Evolutionary conservation across 208 protist genomes (phyloP).

Genomic region (Leishmania lainsoni): DNA sequence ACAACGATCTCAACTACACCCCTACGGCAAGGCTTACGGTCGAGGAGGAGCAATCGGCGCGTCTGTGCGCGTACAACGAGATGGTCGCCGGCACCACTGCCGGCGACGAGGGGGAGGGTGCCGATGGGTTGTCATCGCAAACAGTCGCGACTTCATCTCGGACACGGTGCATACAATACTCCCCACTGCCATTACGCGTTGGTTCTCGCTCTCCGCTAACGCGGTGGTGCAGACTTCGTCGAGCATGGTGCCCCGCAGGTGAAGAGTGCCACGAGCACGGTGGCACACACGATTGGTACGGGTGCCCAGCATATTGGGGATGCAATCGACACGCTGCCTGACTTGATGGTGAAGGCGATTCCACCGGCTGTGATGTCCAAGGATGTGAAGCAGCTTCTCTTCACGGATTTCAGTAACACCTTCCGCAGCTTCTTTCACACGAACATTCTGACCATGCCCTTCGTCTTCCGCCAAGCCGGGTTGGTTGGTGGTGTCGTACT

Average conservation of each 20-base stretch:
- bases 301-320: slow-evolving; percentile 31
- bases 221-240: slow-evolving; percentile 19
- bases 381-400: slow-evolving; percentile 53
- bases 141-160: slow-evolving; percentile 26
- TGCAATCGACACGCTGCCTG: slow-evolving; percentile 43
- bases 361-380: slow-evolving; percentile 42
- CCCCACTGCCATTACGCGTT: slow-evolving; percentile 11
- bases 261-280: slow-evolving; percentile 17
- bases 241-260: slow-evolving; percentile 23
- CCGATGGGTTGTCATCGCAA: not conserved
- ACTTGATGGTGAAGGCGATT: slow-evolving; percentile 41
- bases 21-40: slow-evolving; percentile 23
- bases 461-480: slow-evolving; percentile 52
- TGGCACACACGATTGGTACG: slow-evolving; percentile 19
- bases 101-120: not conserved
- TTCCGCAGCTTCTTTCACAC: slow-evolving; percentile 61
- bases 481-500: slow-evolving; percentile 56
- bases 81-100: slow-evolving; percentile 2
- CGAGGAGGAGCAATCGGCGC: slow-evolving; percentile 47
- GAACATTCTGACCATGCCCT: slow-evolving; percentile 61
- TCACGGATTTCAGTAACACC: slow-evolving; percentile 56
- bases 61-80: slow-evolving; percentile 41
- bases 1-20: not conserved
- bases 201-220: slow-evolving; percentile 16
- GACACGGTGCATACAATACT: slow-evolving; percentile 37